Evolutionary conservation across 495 filamentous ascomycete species (phyloP).

Genomic region (Aspergillus hancockii): DNA sequence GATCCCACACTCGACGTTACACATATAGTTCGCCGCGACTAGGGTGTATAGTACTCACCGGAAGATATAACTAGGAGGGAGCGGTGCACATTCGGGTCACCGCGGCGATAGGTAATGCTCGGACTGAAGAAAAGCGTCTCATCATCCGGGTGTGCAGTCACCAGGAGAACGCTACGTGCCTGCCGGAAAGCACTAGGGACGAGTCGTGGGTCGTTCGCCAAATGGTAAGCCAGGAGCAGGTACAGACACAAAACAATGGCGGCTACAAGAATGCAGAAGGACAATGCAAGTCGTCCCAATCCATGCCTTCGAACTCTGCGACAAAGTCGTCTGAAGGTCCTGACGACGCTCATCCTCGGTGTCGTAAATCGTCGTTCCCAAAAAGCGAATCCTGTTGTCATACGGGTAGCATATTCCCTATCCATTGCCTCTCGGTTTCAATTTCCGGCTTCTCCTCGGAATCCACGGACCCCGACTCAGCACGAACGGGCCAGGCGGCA

Average conservation of each 20-base stretch:
- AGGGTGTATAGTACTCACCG: background rate
- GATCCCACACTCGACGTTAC: background rate
- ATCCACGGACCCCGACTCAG: too few relatives aligned
- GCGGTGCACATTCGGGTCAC: background rate
- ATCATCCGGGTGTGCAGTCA: slow-evolving; percentile 15
- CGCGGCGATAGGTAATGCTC: slow-evolving; percentile 1
- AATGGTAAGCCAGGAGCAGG: slow-evolving; percentile 6
- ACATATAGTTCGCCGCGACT: too few relatives aligned
- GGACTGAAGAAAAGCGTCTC: slow-evolving; percentile 16
- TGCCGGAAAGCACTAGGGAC: slow-evolving; percentile 3
- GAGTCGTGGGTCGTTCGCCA: slow-evolving; percentile 10
- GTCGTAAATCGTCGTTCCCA: background rate
- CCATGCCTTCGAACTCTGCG: background rate
- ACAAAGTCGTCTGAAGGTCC: background rate
- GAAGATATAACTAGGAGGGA: slow-evolving; percentile 8
- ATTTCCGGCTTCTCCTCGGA: too few relatives aligned
- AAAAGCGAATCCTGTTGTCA: too few relatives aligned
- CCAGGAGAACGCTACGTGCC: slow-evolving; percentile 6
- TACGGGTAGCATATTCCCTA: too few relatives aligned
- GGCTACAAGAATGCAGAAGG: background rate
- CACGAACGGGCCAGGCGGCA: too few relatives aligned
- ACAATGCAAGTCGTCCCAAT: background rate
- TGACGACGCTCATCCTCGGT: background rate
- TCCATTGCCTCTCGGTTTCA: too few relatives aligned
- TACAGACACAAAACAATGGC: background rate